phyloP scores from a whole-genome alignment of 208 protist species.

The Jaenimonas drosophilae region DNA sequence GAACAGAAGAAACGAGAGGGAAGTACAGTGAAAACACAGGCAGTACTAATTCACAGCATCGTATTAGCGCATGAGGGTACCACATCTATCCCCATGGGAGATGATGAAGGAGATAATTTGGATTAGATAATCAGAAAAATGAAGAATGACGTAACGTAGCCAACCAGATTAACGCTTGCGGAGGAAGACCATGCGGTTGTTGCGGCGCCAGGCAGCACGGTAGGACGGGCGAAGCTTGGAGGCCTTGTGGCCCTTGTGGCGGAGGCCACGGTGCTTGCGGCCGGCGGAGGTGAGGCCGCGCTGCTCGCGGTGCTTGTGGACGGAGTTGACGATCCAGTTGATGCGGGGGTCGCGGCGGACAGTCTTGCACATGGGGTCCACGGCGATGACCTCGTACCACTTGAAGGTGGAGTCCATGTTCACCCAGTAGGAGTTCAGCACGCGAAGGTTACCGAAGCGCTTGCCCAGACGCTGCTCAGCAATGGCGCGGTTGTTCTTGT shows the following conservation, averaged over 20 bases:
- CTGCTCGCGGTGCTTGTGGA: constrained; percentile 97
- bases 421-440: constrained; percentile 99
- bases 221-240: constrained; percentile 94
- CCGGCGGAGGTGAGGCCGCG: constrained; percentile 98
- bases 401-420: constrained; percentile 96
- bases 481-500: constrained; percentile 92
- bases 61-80: no score
- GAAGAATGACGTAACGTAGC: constrained; percentile 6
- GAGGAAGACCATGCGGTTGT: constrained; percentile 95
- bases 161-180: constrained; percentile 65
- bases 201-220: constrained; percentile 96
- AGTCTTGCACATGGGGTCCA: constrained; percentile 96
- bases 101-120: no score
- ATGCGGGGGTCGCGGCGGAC: constrained; percentile 98
- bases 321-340: constrained; percentile 98
- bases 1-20: constrained; percentile 7
- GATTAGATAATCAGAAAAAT: constrained; percentile 3
- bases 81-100: no score
- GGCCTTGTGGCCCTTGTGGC: constrained; percentile 92
- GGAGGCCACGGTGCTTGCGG: constrained; percentile 93
- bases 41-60: no score
- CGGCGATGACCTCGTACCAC: constrained; percentile 98
- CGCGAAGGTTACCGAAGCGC: constrained; percentile 93
- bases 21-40: constrained; percentile 11
- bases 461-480: constrained; percentile 98